phyloP scores from a whole-genome alignment of 176 grass and related monocot genomes.

The Oryza punctata region DNA sequence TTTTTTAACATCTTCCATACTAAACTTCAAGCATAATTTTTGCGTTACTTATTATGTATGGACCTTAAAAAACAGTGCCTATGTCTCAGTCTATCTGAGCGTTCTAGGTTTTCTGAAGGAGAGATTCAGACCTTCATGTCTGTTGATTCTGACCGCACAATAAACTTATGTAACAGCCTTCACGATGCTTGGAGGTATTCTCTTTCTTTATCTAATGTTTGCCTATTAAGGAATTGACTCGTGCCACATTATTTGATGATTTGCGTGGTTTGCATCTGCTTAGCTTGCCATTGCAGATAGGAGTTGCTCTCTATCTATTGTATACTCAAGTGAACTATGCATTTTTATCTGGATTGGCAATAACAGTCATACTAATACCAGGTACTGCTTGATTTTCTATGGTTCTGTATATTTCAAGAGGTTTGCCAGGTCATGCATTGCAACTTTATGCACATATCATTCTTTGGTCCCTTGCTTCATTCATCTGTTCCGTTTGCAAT shows the following conservation, averaged over 20 bases:
- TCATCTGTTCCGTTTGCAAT: not conserved
- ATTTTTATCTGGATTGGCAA: conserved; percentile 85
- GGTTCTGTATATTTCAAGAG: not conserved
- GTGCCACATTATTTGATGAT: conserved; percentile 10
- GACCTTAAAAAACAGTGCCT: conserved; percentile 65
- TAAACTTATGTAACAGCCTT: conserved; percentile 91
- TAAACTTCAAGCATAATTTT: conserved; percentile 13
- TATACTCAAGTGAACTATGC: conserved; percentile 97
- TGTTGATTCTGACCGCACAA: conserved; percentile 83
- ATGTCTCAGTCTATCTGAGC: conserved; percentile 75
- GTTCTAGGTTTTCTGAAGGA: conserved; percentile 94
- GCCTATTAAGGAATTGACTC: not conserved
- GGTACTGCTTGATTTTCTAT: conserved; percentile 49
- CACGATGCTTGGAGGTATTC: conserved; percentile 94
- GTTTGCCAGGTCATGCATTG: not conserved
- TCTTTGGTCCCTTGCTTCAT: not conserved
- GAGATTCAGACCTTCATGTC: conserved; percentile 98
- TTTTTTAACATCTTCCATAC: not conserved
- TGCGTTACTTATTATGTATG: conserved; percentile 32
- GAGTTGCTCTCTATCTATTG: conserved; percentile 84
- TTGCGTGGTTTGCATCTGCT: conserved; percentile 29
- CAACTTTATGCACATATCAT: conserved; percentile 3
- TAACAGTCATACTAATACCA: conserved; percentile 96
- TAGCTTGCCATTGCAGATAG: conserved; percentile 94
- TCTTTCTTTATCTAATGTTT: not conserved